Percentiles rank a stretch among this genome's conserved stretches.
phyloP scores from a whole-genome alignment of 768 basidiomycete genomes.

The Strobilomyces dryophilus region DNA sequence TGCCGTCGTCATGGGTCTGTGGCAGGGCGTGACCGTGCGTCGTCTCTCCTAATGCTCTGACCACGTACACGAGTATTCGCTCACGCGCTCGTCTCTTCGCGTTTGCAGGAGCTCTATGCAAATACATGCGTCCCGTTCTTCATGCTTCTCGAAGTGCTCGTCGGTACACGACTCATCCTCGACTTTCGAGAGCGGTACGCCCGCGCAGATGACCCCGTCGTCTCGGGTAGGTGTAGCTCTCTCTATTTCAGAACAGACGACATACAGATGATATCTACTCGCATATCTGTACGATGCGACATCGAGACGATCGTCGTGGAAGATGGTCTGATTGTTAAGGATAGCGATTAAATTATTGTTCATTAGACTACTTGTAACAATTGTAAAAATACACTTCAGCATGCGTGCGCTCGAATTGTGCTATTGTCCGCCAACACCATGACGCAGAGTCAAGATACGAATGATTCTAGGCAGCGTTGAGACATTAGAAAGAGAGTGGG shows the following conservation, averaged over 20 bases:
- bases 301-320: slow-evolving; percentile 14
- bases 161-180: slow-evolving; percentile 30
- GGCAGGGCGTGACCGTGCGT: slow-evolving; percentile 24
- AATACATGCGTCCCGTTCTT: slow-evolving; percentile 30
- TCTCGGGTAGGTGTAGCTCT: slow-evolving; percentile 11
- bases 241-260: slow-evolving; percentile 13
- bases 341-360: background rate
- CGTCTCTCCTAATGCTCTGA: background rate
- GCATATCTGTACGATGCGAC: slow-evolving; percentile 12
- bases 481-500: slow-evolving; percentile 8
- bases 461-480: background rate
- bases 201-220: slow-evolving; percentile 8
- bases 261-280: background rate
- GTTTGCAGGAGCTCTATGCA: slow-evolving; percentile 20
- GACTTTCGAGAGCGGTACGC: slow-evolving; percentile 29
- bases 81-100: too few species aligned
- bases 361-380: slow-evolving; percentile 5
- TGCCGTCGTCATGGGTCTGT: slow-evolving; percentile 25
- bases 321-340: slow-evolving; percentile 1
- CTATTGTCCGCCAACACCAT: slow-evolving; percentile 8
- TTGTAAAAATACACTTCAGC: slow-evolving; percentile 19
- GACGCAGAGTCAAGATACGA: slow-evolving; percentile 10
- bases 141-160: slow-evolving; percentile 28
- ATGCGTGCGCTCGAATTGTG: background rate
- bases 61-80: background rate